Percentiles rank a stretch among this genome's conserved stretches.
These are phyloP conservation scores for Acanthamoeba healyi DNA, from an alignment of 208 protist genomes.

Conservation along the genomic window DNA sequence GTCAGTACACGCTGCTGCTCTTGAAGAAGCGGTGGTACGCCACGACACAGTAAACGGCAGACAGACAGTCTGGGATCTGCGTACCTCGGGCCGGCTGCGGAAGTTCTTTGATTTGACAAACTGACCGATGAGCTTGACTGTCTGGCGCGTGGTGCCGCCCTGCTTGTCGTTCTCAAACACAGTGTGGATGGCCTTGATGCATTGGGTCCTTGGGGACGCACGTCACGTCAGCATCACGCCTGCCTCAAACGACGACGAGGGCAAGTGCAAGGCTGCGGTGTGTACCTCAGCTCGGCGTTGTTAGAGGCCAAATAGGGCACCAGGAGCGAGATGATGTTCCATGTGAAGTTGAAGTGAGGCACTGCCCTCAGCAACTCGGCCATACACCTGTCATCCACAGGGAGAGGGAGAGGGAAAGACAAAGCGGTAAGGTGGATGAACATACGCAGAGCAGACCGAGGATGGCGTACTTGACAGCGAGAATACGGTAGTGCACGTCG, in stretches of 20 bases:
- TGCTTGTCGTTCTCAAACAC: conserved; percentile 75
- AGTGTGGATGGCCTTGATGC: conserved; percentile 38
- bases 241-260: too few species aligned
- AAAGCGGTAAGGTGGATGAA: too few species aligned
- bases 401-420: too few species aligned
- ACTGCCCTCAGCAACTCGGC: conserved; percentile 52
- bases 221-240: neutral
- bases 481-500: conserved; percentile 47
- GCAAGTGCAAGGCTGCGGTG: too few species aligned
- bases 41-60: neutral
- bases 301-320: conserved; percentile 72
- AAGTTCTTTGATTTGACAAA: conserved; percentile 76
- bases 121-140: conserved; percentile 72
- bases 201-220: conserved; percentile 17
- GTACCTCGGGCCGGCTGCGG: conserved; percentile 56
- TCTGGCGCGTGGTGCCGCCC: conserved; percentile 70
- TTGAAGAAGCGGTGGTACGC: too few species aligned
- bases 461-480: conserved; percentile 61
- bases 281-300: conserved; percentile 22
- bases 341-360: conserved; percentile 82
- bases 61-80: neutral
- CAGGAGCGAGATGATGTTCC: conserved; percentile 77
- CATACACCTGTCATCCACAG: conserved; percentile 47
- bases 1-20: neutral
- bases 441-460: neutral